Percentiles rank a stretch among this genome's conserved stretches.
phyloP scores from a whole-genome alignment of 1,139 yeast species.

The Meyerozyma smithsonii region DNA sequence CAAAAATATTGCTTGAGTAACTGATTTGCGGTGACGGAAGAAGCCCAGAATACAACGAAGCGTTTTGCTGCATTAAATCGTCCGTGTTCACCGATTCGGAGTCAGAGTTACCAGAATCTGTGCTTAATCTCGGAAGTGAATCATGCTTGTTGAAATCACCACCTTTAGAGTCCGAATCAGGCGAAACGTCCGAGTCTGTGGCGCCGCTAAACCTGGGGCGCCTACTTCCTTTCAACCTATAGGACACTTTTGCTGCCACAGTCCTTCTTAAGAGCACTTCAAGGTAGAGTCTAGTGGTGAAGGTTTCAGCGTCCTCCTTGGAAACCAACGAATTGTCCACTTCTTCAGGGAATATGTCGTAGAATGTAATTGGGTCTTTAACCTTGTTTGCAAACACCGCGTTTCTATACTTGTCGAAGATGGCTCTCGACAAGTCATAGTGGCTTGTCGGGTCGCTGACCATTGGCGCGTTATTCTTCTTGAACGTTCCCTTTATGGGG shows the following conservation, averaged over 20 bases:
- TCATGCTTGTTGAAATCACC: neutral
- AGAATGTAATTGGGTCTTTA: conserved; percentile 22
- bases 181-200: conserved; percentile 5
- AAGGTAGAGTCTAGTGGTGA: conserved; percentile 30
- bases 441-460: conserved; percentile 4
- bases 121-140: conserved; percentile 1
- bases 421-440: conserved; percentile 6
- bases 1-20: conserved; percentile 28
- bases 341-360: conserved; percentile 29
- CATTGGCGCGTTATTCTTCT: conserved; percentile 9
- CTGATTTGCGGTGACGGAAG: conserved; percentile 41
- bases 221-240: conserved; percentile 23
- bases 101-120: conserved; percentile 4
- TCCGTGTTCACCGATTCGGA: conserved; percentile 24
- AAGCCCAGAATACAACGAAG: conserved; percentile 28
- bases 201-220: neutral
- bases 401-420: conserved; percentile 23
- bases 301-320: conserved; percentile 22
- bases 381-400: conserved; percentile 23
- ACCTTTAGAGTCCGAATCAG: conserved; percentile 6
- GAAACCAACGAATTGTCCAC: conserved; percentile 17
- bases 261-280: conserved; percentile 39
- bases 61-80: conserved; percentile 28
- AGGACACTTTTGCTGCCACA: conserved; percentile 40
- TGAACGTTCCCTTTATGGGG: conserved; percentile 16